phyloP scores from a whole-genome alignment of 1,284 basidiomycete species.

The Cutaneotrichosporon cutaneum region DNA sequence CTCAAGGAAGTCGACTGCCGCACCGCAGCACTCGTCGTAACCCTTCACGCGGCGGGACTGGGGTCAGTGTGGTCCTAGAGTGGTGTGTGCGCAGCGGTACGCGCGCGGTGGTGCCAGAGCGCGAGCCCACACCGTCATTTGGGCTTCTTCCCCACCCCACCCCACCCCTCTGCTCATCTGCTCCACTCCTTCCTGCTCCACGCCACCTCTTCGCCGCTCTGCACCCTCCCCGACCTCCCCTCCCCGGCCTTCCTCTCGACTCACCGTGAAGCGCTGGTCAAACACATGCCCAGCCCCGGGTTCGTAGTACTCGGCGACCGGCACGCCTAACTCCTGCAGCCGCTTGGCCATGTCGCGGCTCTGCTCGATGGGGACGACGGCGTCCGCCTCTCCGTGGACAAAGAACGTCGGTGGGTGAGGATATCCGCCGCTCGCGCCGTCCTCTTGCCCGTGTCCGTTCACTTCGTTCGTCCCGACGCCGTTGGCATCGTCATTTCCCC shows the following conservation, averaged over 20 bases:
- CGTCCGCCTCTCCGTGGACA: constrained; percentile 32
- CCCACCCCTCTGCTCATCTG: background rate
- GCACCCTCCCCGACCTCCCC: background rate
- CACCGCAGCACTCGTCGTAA: constrained; percentile 7
- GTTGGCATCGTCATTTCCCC: background rate
- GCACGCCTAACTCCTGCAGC: constrained; percentile 24
- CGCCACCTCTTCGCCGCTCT: too few relatives aligned
- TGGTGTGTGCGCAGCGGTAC: too few relatives aligned
- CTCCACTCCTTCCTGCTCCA: background rate
- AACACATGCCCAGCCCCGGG: constrained; percentile 29
- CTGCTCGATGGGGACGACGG: constrained; percentile 28
- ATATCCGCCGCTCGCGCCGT: constrained; percentile 13
- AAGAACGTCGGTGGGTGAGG: constrained; percentile 30
- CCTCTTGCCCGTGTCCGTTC: background rate
- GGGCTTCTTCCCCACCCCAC: too few relatives aligned
- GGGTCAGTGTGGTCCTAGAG: background rate
- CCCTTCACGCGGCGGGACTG: constrained; percentile 4
- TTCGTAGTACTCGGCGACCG: constrained; percentile 22
- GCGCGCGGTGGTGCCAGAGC: too few relatives aligned
- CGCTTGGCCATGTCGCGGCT: constrained; percentile 21
- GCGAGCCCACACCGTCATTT: background rate
- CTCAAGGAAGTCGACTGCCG: background rate
- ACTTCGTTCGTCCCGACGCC: background rate
- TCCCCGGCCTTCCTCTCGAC: constrained; percentile 5
- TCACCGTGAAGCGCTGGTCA: constrained; percentile 32